Base-by-base conservation (phyloP, 495 filamentous ascomycete genomes). In the Alectoria sarmentosa region DNA sequence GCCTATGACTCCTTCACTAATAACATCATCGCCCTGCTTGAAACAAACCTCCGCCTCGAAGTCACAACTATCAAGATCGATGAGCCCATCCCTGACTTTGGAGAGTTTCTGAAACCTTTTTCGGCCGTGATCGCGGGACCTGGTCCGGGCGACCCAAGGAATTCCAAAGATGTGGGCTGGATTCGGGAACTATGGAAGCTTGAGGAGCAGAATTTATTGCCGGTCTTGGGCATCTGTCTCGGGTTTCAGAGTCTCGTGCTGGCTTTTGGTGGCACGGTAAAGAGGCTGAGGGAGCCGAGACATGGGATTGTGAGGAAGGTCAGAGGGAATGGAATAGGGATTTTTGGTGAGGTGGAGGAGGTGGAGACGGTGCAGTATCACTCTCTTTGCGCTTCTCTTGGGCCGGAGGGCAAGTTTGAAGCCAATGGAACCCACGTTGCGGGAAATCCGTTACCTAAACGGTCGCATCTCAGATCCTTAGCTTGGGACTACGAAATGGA, bases 1-100 rank as follows among this genome's bases (percentile, higher is more conserved):
- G 91, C 92, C 60, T 95, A 96, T 71, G 94, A 97, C 76, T 96
- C 92, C 61, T 97, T 96, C 77, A 87, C 92, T 52, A 90, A 96
- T 76, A 97, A 96, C 78, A 92, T 97, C 65, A 83, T 92, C 54
- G 81, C 87, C 21, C 84, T 94, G 68, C 80, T 97, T 23, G 63
- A 72, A 41, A 66, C 66, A 10, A 49, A 62, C 21, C 59, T 70
- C 17, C 73, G 77, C 58, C 90, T 82, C 34, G 77, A 84, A 30
- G 87, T 96, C 57, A 84, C 83, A 10, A 81, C 86, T 17, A 80
- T 95, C 65, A 84, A 83, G 62, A 92, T 92, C 67, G 90, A 94
- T 69, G 74, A 79, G 8, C 13, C 23, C 0, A 68, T 81, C 74
- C 58, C 44, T 8, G 21, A 70, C 58, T 79, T 84, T 66, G 63